These are phyloP conservation scores for Volvox carteri DNA, from an alignment of 163 green algal species.

Conservation along the genomic window DNA sequence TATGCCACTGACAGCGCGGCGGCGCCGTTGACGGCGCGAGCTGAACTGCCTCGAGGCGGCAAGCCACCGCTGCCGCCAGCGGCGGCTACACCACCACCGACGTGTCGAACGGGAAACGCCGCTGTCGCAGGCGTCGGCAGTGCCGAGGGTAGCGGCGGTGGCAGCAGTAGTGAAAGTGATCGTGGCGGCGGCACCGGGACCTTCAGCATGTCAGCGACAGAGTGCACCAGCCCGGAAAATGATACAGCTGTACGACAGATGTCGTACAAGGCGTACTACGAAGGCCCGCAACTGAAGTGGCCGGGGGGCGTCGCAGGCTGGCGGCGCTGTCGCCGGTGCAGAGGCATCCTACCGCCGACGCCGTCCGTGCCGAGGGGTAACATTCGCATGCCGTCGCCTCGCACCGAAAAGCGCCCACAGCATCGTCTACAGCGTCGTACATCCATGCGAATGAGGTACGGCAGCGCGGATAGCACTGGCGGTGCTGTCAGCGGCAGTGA, in stretches of 20 bases:
- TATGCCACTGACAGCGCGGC: background rate
- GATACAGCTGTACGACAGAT: background rate
- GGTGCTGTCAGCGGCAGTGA: background rate
- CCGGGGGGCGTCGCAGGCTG: no score
- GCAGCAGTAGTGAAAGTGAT: background rate
- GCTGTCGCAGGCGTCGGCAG: background rate
- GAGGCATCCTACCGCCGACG: background rate
- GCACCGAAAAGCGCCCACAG: slow-evolving; percentile 1
- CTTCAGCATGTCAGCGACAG: background rate
- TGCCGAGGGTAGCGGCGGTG: background rate
- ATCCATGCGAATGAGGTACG: background rate
- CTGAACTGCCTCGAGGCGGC: background rate
- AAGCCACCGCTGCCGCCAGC: slow-evolving; percentile 14
- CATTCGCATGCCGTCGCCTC: background rate
- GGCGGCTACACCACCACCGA: background rate
- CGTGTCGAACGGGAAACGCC: background rate
- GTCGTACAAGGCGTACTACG: no score
- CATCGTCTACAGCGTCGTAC: background rate
- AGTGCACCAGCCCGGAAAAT: background rate
- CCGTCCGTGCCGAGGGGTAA: no score
- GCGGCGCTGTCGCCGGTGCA: slow-evolving; percentile 30
- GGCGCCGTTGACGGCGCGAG: background rate
- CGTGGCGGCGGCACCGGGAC: background rate
- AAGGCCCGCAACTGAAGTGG: no score
- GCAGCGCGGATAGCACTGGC: background rate